phyloP scores from a whole-genome alignment of 164 flowering plant species.

The Platanus orientalis region DNA sequence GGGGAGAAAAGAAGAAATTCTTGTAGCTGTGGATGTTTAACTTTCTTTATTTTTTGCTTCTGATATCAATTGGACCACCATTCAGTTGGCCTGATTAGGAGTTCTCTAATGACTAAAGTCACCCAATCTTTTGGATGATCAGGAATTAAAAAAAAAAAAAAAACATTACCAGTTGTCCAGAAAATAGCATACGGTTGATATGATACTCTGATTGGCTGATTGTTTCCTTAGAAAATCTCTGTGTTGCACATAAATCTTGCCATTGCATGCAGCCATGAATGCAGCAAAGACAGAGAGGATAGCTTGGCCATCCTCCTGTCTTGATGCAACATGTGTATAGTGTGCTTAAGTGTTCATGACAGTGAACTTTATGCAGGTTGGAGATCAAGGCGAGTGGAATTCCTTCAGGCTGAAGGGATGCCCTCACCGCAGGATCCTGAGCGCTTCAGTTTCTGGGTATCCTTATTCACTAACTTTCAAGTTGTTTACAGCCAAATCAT shows the following conservation, averaged over 20 bases:
- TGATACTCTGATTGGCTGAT: no score
- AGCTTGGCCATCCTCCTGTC: no score
- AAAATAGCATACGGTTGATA: neutral
- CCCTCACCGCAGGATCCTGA: slow-evolving; percentile 76
- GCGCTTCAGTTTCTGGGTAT: slow-evolving; percentile 96
- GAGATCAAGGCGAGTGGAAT: slow-evolving; percentile 48
- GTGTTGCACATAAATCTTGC: no score
- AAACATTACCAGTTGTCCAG: neutral
- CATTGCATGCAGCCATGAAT: no score
- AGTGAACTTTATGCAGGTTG: slow-evolving; percentile 38
- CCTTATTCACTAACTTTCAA: neutral
- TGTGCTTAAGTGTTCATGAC: neutral
- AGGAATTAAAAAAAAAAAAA: no score
- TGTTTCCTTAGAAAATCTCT: no score
- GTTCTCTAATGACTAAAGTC: no score
- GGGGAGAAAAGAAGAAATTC: no score
- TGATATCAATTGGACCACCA: neutral
- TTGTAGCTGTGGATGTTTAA: no score
- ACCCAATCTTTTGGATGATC: neutral
- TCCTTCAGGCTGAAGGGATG: slow-evolving; percentile 66
- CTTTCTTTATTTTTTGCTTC: neutral
- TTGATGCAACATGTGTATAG: slow-evolving; percentile 1
- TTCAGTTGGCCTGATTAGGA: neutral
- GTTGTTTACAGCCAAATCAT: neutral
- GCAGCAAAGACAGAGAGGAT: no score